phyloP scores from a whole-genome alignment of 2,329 filamentous ascomycete genomes.

The Aspergillus sojae region DNA sequence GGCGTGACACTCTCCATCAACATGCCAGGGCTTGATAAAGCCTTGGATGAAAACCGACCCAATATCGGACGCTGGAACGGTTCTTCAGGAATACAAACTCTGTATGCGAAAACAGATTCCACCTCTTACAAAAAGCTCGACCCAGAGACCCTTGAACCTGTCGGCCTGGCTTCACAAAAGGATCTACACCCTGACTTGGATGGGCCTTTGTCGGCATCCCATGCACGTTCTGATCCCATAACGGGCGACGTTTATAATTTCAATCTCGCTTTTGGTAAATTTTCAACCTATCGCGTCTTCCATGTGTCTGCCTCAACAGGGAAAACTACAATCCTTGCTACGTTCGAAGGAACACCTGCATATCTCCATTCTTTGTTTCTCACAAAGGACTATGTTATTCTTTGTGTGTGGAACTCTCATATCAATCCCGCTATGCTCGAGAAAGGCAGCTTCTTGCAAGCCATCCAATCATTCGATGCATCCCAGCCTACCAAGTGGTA shows the following conservation, averaged over 20 bases:
- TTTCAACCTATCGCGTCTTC: conserved; percentile 70
- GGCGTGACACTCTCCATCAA: conserved; percentile 68
- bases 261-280: conserved; percentile 68
- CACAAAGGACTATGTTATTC: conserved; percentile 68
- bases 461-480: conserved; percentile 65
- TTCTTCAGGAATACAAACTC: conserved; percentile 46
- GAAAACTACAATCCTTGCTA: conserved; percentile 70
- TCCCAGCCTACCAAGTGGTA: conserved; percentile 67
- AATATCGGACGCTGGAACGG: conserved; percentile 26
- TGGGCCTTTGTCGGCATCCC: conserved; percentile 69
- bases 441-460: conserved; percentile 56
- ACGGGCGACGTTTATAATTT: conserved; percentile 81
- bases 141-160: conserved; percentile 71
- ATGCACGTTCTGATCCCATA: conserved; percentile 69
- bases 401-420: conserved; percentile 72
- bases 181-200: conserved; percentile 68
- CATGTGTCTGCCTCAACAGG: conserved; percentile 64
- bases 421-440: conserved; percentile 50
- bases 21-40: conserved; percentile 57
- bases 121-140: conserved; percentile 64
- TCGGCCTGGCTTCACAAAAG: conserved; percentile 63
- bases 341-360: conserved; percentile 60
- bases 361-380: conserved; percentile 86
- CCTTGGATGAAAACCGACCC: conserved; percentile 18
- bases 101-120: conserved; percentile 65